phyloP scores from a whole-genome alignment of 495 filamentous ascomycete species.

The Aspergillus saccharolyticus region DNA sequence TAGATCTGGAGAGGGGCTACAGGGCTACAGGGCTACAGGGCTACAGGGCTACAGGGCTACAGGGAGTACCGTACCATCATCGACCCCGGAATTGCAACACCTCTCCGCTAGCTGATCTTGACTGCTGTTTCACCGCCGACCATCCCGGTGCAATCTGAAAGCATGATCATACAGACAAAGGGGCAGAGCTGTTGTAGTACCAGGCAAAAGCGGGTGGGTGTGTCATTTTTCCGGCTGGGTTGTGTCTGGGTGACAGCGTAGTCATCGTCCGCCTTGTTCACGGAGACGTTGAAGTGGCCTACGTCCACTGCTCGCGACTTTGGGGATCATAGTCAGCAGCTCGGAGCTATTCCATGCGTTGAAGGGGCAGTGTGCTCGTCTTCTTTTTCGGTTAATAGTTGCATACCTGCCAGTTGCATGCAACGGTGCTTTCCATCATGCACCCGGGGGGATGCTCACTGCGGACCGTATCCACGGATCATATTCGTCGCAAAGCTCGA shows the following conservation, averaged over 20 bases:
- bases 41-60: too few species aligned
- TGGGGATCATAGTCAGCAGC: slow-evolving; percentile 56
- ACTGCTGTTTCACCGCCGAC: slow-evolving; percentile 69
- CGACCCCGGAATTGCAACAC: slow-evolving; percentile 63
- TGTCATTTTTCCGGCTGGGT: slow-evolving; percentile 17
- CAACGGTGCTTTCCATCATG: too few species aligned
- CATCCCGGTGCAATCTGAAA: slow-evolving; percentile 66
- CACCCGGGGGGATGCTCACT: slow-evolving; percentile 38
- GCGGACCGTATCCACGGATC: slow-evolving; percentile 58
- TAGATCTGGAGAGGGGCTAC: too few species aligned
- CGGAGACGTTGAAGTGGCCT: slow-evolving; percentile 64
- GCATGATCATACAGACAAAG: slow-evolving; percentile 74
- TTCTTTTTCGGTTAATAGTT: slow-evolving; percentile 8
- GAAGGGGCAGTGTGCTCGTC: slow-evolving; percentile 61
- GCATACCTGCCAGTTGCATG: too few species aligned
- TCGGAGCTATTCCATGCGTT: slow-evolving; percentile 64
- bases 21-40: too few species aligned
- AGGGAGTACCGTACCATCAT: slow-evolving; percentile 57
- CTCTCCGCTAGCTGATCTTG: slow-evolving; percentile 51
- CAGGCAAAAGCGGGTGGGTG: slow-evolving; percentile 57
- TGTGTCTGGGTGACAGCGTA: slow-evolving; percentile 33
- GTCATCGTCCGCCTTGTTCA: slow-evolving; percentile 47
- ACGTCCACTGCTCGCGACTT: slow-evolving; percentile 69
- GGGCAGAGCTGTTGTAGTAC: slow-evolving; percentile 73
- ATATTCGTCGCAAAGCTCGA: slow-evolving; percentile 59